Percentiles rank a stretch among this genome's conserved stretches.
Conservation (phyloP, 2,329 filamentous ascomycete species). For the Penicillium verrucosum region DNA sequence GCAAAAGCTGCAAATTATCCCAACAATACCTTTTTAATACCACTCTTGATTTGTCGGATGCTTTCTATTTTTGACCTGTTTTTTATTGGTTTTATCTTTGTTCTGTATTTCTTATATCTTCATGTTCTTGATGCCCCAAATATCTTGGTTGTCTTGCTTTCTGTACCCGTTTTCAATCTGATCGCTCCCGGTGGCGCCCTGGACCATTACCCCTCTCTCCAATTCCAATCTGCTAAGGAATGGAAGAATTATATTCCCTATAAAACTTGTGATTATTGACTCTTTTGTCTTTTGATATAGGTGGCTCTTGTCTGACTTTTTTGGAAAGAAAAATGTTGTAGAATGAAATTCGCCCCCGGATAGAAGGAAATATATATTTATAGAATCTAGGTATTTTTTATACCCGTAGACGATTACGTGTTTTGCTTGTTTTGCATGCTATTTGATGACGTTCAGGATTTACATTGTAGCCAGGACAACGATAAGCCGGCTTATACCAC, state of each 20-base stretch:
- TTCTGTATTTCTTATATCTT: neutral
- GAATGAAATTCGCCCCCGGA: neutral
- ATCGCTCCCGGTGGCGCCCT: constrained; percentile 4
- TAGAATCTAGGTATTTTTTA: neutral
- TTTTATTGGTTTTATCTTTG: too few species aligned
- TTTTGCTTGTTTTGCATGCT: neutral
- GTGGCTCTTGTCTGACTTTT: neutral
- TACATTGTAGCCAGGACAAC: too few species aligned
- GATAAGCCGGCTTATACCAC: too few species aligned
- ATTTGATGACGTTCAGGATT: neutral
- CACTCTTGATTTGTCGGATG: neutral
- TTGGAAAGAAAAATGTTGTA: neutral
- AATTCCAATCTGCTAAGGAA: neutral
- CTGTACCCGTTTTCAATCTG: neutral
- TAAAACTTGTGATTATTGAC: neutral
- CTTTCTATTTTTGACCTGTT: neutral
- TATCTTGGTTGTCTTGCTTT: neutral
- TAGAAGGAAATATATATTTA: neutral
- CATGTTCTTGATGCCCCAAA: neutral
- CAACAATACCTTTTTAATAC: constrained; percentile 25
- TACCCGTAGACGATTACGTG: too few species aligned
- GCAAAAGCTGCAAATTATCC: constrained; percentile 23
- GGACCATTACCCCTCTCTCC: constrained; percentile 6
- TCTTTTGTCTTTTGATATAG: neutral
- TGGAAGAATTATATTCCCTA: neutral